Base-by-base conservation (phyloP, 164 flowering plant species). In the Berberis thunbergii region DNA sequence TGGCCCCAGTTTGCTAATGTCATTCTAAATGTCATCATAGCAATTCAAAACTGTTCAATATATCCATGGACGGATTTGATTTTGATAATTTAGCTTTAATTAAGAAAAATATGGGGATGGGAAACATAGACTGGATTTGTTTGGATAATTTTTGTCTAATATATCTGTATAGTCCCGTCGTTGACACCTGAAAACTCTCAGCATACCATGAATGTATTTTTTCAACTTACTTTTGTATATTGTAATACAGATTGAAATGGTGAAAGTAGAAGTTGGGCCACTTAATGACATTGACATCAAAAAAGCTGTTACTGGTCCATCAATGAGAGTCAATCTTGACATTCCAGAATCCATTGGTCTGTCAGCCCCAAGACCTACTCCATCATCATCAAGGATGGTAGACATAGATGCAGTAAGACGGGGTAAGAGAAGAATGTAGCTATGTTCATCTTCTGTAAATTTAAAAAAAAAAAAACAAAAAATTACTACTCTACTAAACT, bases 281-380 rank as follows among this genome's bases (percentile, higher is more conserved):
- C 54, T 74, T 63, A 74, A 80, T 54, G 91, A 85, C 46, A 54
- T 72, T 60, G 91, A 84, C 59, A 75, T 74, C 41, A 86, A 80
- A 75, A 87, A 82, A 54, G 84, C 76, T 4, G 73, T 67, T 54
- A 85, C 74, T 0, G 84, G 82, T 45, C 80, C 88, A 65, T 83
- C 91, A 9, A 72, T 80, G 66, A 70, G 71, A 49, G 78, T 78
- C 42, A 68, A 82, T 78, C 92, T 93, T 58, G 98, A 93, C 74
- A 93, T 93, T 62, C 97, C 98, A 6, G 96, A 90, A 72, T 93
- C 96, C n/a, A 62, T 93, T 41, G 98, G 93, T 60, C 65, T 89
- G 39, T 65, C 77, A 13, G 53, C 75, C 53, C 78, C 83, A 46
- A 39, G 43, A 7, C 81, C 87, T 13, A 67, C 70, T 60, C 72